Evolutionary conservation across 208 protist species (phyloP).

Genomic region (Vickermania ingenoplastis): DNA sequence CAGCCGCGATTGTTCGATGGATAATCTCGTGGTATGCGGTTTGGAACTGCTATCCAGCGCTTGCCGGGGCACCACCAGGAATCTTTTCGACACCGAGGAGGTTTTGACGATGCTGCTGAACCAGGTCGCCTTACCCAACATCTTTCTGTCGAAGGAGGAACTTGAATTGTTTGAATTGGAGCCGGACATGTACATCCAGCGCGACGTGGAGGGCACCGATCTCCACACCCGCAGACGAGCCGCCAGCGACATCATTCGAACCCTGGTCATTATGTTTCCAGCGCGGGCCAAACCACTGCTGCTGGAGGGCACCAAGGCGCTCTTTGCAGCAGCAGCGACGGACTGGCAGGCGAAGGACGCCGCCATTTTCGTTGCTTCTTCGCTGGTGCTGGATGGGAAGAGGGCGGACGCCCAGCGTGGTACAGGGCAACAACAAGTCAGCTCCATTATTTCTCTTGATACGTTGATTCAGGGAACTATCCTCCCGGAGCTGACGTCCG

Average conservation of each 20-base stretch:
- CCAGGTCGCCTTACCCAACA: constrained; percentile 92
- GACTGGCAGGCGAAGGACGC: constrained; percentile 95
- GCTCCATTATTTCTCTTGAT: constrained; percentile 75
- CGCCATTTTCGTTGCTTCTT: constrained; percentile 93
- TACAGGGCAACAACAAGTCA: constrained; percentile 34
- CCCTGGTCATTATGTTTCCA: constrained; percentile 73
- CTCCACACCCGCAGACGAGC: constrained; percentile 89
- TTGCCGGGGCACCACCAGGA: constrained; percentile 56
- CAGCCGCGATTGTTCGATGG: constrained; percentile 30
- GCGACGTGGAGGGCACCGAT: constrained; percentile 95
- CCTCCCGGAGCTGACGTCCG: constrained; percentile 75
- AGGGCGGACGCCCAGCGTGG: constrained; percentile 50
- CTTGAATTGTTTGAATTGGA: constrained; percentile 90
- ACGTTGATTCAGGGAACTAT: constrained; percentile 82
- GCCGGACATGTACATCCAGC: constrained; percentile 94
- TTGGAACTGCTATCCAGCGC: constrained; percentile 89
- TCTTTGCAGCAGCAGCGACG: constrained; percentile 40
- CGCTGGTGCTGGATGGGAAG: constrained; percentile 74
- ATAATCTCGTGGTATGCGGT: constrained; percentile 78
- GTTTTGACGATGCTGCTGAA: constrained; percentile 80
- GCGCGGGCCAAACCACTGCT: constrained; percentile 42
- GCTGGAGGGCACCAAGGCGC: constrained; percentile 23
- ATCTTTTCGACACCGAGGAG: constrained; percentile 65
- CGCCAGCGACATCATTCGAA: constrained; percentile 86
- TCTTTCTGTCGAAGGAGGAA: constrained; percentile 83